A percentile compares a stretch with the other conserved stretches of the same genome.
phyloP scores from a whole-genome alignment of 345 rosid species.

The Eutrema heterophyllum region DNA sequence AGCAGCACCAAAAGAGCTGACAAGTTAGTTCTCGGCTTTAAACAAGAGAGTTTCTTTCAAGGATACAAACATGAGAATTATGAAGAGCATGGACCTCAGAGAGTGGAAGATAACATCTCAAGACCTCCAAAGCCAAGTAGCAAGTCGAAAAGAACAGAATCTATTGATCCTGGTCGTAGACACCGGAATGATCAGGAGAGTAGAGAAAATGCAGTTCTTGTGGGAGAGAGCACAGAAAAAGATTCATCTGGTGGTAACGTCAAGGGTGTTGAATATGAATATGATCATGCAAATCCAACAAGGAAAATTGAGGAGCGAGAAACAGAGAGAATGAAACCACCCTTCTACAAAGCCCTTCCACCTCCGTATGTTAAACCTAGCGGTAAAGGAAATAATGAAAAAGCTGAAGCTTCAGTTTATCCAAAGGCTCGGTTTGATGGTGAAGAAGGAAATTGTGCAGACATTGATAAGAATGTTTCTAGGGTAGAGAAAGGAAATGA shows the following conservation, averaged over 20 bases:
- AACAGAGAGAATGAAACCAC: constrained; percentile 35
- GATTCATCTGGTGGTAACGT: constrained; percentile 25
- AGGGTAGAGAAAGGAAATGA: constrained; percentile 21
- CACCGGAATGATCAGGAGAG: constrained; percentile 38
- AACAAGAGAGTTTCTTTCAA: constrained; percentile 35
- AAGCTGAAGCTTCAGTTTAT: constrained; percentile 31
- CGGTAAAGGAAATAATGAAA: constrained; percentile 26
- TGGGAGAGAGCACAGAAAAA: constrained; percentile 23
- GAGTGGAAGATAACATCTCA: constrained; percentile 36
- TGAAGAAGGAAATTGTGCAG: constrained; percentile 30
- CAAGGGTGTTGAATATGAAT: constrained; percentile 23
- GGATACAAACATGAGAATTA: constrained; percentile 36
- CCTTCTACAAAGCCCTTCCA: constrained; percentile 44
- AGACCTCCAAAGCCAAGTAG: constrained; percentile 42
- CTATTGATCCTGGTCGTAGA: constrained; percentile 26
- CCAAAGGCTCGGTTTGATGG: constrained; percentile 17
- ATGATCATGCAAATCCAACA: constrained; percentile 23
- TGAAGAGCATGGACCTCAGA: constrained; percentile 36
- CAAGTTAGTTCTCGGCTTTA: constrained; percentile 31
- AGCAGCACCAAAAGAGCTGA: constrained; percentile 42
- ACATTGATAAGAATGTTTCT: constrained; percentile 26
- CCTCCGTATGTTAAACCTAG: constrained; percentile 70
- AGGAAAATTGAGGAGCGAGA: constrained; percentile 39
- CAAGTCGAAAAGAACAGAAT: constrained; percentile 42
- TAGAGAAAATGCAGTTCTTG: constrained; percentile 40